Base-by-base conservation (phyloP, 78 protist species). In the Monocercomonoides exilis region DNA sequence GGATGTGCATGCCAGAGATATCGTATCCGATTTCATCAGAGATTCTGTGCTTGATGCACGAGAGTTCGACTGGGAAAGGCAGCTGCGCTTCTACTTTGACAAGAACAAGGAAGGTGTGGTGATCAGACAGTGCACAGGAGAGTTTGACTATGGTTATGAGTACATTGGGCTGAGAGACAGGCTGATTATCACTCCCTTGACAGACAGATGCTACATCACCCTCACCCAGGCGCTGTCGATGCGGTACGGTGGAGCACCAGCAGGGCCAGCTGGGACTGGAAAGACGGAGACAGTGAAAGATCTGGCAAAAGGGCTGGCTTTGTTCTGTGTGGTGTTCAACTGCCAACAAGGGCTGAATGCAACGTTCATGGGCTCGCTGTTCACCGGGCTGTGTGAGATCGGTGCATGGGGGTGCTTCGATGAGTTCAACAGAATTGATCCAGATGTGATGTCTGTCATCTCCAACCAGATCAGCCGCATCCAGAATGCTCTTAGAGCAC, bases 361-460 rank as follows among this genome's bases (percentile, higher is more conserved):
- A 42, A 3, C 4, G 45, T 36, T 32, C 41, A 38, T 85, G 63
- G 33, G 70, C 35, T 81, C 85, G 21, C 90, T 77, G 89, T 0
- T 96, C 96, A 0, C 90, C 91, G 2, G 89, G 35, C 84, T 91
- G 38, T 43, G 64, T 45, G 95, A 94, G 85, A 33, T 81, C 5
- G 98, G 98, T n/a, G 93, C 96, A 5, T 96, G 96, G 96, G 98
- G 98, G 46, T 96, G 98, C 91, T 94, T 96, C 77, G 98, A 95
- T 90, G 98, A 95, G 93, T 95, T 95, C 88, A 95, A 95, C 90
- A 90, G 98, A 35, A 94, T 96, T 82, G 90, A 92, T 4, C 88
- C 88, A 29, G 93, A 88, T 41, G 96, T 54, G 44, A 79, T 79
- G 82, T 79, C 82, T 5, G 82, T 79, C 42, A 79, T 79, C 82